Conservation (phyloP, 768 basidiomycete genomes). For the Lyophyllum decastes region DNA sequence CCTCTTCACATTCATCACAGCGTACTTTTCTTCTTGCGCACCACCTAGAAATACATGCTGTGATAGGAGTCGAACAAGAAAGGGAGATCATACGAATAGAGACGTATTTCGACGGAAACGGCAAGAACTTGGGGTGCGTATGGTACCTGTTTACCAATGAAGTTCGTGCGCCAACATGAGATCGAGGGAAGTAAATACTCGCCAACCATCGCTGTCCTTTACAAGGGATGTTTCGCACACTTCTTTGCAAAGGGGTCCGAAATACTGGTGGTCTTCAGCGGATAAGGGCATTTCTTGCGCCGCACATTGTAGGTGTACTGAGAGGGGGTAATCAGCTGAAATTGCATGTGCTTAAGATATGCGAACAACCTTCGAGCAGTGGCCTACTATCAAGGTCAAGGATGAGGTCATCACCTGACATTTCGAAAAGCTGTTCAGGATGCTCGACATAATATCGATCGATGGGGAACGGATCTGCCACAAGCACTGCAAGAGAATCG, state of each 20-base stretch:
- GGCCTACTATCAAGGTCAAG: slow-evolving; percentile 75
- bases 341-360: background rate
- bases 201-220: slow-evolving; percentile 84
- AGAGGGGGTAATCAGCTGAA: background rate
- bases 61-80: background rate
- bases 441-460: slow-evolving; percentile 75
- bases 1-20: slow-evolving; percentile 64
- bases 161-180: background rate
- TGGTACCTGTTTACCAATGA: slow-evolving; percentile 61
- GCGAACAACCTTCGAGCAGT: slow-evolving; percentile 62
- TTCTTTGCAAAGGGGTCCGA: slow-evolving; percentile 60
- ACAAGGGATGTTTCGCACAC: slow-evolving; percentile 63
- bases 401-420: slow-evolving; percentile 59
- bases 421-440: slow-evolving; percentile 71
- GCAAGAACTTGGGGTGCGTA: slow-evolving; percentile 75
- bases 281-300: slow-evolving; percentile 83
- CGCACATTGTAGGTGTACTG: slow-evolving; percentile 85
- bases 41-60: slow-evolving; percentile 42
- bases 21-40: slow-evolving; percentile 76
- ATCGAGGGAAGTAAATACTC: slow-evolving; percentile 4
- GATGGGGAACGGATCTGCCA: slow-evolving; percentile 68
- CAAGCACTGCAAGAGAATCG: slow-evolving; percentile 76
- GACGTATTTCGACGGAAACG: slow-evolving; percentile 71
- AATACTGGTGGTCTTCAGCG: slow-evolving; percentile 65
- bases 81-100: slow-evolving; percentile 54